These are phyloP conservation scores for Avena atlantica DNA, from an alignment of 176 grass and related monocot genomes.

Conservation along the genomic window DNA sequence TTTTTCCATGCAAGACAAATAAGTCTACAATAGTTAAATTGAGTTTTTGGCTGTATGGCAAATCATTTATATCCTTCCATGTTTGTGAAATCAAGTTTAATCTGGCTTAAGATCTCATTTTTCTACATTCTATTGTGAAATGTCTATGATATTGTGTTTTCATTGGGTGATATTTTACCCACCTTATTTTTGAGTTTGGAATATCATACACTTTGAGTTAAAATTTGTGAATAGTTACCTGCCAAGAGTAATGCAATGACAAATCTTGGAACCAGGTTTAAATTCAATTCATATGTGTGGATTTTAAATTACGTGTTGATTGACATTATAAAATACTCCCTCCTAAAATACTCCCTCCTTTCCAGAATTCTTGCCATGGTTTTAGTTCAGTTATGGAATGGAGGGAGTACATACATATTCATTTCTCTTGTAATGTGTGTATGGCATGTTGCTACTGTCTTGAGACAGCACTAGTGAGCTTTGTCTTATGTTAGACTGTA, in stretches of 20 bases:
- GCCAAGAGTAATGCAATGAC: not conserved
- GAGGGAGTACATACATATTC: not conserved
- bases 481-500: not conserved
- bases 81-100: constrained; percentile 2
- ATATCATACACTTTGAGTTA: not conserved
- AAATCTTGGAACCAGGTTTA: not conserved
- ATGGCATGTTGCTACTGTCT: not conserved
- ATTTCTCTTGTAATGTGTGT: not conserved
- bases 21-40: not conserved
- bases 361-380: too few relatives aligned
- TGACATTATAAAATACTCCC: not conserved
- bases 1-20: constrained; percentile 12
- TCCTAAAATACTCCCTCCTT: not conserved
- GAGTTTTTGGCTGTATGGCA: not conserved
- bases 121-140: not conserved
- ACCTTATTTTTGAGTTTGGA: constrained; percentile 9
- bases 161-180: not conserved
- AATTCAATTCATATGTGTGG: not conserved
- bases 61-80: not conserved
- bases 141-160: constrained; percentile 11
- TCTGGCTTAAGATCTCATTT: not conserved
- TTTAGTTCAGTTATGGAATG: too few relatives aligned
- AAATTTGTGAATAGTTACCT: not conserved
- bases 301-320: not conserved
- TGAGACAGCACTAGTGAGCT: not conserved